Evolutionary conservation across 345 rosid species (phyloP).

Genomic region (Odontarrhena argentea): DNA sequence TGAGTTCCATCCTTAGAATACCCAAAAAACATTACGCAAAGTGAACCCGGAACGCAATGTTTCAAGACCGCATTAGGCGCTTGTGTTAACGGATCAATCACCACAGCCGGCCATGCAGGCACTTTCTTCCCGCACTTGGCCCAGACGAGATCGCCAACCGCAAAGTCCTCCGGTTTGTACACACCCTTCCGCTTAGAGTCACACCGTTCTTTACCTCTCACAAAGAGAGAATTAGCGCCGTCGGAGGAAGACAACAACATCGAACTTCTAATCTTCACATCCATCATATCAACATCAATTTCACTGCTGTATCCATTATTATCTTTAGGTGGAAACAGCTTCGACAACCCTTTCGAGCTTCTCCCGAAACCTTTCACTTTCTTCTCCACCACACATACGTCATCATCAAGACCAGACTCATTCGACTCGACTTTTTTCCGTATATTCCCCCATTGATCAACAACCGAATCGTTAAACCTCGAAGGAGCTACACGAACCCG

Average conservation of each 20-base stretch:
- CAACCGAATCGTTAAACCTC: conserved; percentile 55
- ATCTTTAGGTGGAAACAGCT: conserved; percentile 41
- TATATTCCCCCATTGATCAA: conserved; percentile 38
- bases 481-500: conserved; percentile 58
- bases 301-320: conserved; percentile 39
- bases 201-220: conserved; percentile 41
- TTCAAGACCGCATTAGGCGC: conserved; percentile 82
- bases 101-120: conserved; percentile 95
- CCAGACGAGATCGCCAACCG: conserved; percentile 85
- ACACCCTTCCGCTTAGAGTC: conserved; percentile 50
- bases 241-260: conserved; percentile 34
- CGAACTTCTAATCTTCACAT: conserved; percentile 44
- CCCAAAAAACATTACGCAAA: conserved; percentile 94
- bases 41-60: conserved; percentile 66
- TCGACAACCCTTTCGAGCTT: conserved; percentile 44
- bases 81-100: conserved; percentile 73
- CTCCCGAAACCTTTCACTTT: conserved; percentile 33
- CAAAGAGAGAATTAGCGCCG: conserved; percentile 43
- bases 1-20: conserved; percentile 84
- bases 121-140: conserved; percentile 89
- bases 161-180: conserved; percentile 82
- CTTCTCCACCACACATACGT: conserved; percentile 25
- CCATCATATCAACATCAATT: conserved; percentile 36
- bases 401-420: conserved; percentile 50
- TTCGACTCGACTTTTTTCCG: conserved; percentile 37